A percentile compares a stretch with the other conserved stretches of the same genome.
These are phyloP conservation scores for Lenwebbia sp. DNA, from an alignment of 345 rosid genomes.

Conservation along the genomic window DNA sequence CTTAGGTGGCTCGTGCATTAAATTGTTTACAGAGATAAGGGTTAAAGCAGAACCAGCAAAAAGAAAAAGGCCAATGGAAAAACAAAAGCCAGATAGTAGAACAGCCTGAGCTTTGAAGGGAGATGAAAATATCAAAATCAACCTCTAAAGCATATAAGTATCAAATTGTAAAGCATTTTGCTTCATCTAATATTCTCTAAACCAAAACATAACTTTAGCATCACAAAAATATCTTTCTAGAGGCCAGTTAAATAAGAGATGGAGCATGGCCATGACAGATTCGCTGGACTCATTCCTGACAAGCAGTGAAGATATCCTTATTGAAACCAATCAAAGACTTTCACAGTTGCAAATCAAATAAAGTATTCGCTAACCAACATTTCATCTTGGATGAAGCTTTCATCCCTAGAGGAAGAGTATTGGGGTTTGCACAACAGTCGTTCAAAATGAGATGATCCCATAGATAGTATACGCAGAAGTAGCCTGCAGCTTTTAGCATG, in stretches of 20 bases:
- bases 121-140: background rate
- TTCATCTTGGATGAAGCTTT: background rate
- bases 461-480: background rate
- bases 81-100: background rate
- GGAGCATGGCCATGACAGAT: background rate
- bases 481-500: background rate
- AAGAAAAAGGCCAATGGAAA: background rate
- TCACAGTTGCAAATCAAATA: background rate
- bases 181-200: background rate
- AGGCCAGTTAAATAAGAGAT: background rate
- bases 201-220: background rate
- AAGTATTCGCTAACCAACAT: background rate
- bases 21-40: background rate
- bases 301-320: background rate
- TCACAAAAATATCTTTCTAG: background rate
- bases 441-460: background rate
- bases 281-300: background rate
- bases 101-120: background rate
- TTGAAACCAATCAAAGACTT: background rate
- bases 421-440: background rate
- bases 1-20: background rate
- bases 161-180: background rate
- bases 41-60: background rate
- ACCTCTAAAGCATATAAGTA: background rate
- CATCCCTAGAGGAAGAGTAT: background rate